These are phyloP conservation scores for Thozetella sp. DNA, from an alignment of 495 filamentous ascomycete species.

Conservation along the genomic window DNA sequence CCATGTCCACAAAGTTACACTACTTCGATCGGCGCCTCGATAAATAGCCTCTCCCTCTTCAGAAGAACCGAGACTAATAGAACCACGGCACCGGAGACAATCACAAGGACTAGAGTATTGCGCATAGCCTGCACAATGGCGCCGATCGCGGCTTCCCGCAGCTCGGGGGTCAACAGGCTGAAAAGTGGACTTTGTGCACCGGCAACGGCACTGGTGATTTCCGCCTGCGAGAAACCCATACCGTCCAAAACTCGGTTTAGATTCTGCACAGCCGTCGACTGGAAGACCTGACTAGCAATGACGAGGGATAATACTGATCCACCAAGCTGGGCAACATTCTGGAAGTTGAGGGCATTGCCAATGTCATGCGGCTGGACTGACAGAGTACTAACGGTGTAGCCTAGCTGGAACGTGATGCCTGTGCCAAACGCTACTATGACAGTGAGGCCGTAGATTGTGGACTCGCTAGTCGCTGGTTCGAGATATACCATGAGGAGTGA, in stretches of 20 bases:
- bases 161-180: constrained; percentile 22
- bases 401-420: constrained; percentile 49
- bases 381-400: constrained; percentile 53
- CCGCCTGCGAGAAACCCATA: constrained; percentile 13
- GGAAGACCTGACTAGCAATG: constrained; percentile 56
- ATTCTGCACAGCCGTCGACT: constrained; percentile 37
- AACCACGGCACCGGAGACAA: constrained; percentile 43
- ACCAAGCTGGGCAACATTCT: constrained; percentile 50
- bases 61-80: constrained; percentile 43
- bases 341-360: constrained; percentile 47
- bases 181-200: constrained; percentile 43
- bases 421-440: constrained; percentile 51
- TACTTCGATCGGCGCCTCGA: too few species aligned
- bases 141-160: constrained; percentile 32
- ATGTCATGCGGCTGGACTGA: constrained; percentile 35
- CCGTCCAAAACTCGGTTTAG: constrained; percentile 33
- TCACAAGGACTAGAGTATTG: constrained; percentile 47
- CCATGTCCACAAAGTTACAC: too few species aligned
- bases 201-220: constrained; percentile 43
- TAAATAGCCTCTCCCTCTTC: constrained; percentile 53
- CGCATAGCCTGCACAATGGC: constrained; percentile 50
- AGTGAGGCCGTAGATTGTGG: constrained; percentile 53
- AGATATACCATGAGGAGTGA: constrained; percentile 51
- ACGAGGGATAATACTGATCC: constrained; percentile 53
- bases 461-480: constrained; percentile 24